These are phyloP conservation scores for Pseudofabraea citricarpa DNA, from an alignment of 2,329 filamentous ascomycete species.

Conservation along the genomic window DNA sequence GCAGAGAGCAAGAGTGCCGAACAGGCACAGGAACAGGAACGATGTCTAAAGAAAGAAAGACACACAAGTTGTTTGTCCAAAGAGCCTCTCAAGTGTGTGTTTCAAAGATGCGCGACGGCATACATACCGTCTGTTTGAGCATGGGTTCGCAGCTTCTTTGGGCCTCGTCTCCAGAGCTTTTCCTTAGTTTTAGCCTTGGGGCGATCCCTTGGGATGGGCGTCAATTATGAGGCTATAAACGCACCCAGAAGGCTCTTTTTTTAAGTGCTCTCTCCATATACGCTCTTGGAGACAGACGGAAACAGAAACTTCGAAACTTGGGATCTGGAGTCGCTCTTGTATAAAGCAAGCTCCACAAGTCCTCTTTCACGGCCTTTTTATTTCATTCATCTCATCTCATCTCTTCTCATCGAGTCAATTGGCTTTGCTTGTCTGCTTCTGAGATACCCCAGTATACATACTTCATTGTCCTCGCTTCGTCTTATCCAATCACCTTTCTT, in stretches of 20 bases:
- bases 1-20: slow-evolving; percentile 2
- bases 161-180: not conserved
- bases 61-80: no score
- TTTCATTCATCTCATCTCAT: slow-evolving; percentile 7
- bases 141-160: slow-evolving; percentile 10
- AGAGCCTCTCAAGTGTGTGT: no score
- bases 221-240: not conserved
- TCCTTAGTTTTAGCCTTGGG: not conserved
- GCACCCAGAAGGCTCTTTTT: not conserved
- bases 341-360: slow-evolving; percentile 16
- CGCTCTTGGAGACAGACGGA: not conserved
- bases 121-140: no score
- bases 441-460: no score
- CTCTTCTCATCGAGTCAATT: no score
- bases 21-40: slow-evolving; percentile 3
- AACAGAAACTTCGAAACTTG: slow-evolving; percentile 17
- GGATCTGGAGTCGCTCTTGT: slow-evolving; percentile 9
- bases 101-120: no score
- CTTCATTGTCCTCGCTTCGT: not conserved
- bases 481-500: slow-evolving; percentile 10
- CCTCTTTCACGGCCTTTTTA: slow-evolving; percentile 12
- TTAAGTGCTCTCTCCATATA: not conserved
- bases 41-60: slow-evolving; percentile 12
- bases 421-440: no score
- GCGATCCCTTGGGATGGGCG: not conserved